Conservation (phyloP, 495 filamentous ascomycete genomes). For the Venustampulla echinocandica region DNA sequence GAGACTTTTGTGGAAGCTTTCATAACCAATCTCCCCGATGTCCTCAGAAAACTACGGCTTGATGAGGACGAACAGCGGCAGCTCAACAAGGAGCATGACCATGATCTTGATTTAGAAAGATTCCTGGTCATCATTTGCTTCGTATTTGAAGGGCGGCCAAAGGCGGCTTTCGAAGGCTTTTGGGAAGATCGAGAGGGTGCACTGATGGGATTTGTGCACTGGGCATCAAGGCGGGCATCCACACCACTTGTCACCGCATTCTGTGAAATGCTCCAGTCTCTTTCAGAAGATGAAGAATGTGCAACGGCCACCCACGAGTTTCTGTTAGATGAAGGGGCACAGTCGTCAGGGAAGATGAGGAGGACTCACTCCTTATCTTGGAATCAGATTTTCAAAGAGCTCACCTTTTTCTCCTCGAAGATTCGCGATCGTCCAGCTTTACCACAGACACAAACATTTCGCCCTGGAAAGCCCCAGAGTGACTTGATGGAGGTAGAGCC, state of each 20-base stretch:
- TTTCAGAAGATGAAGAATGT: constrained; percentile 71
- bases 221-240: constrained; percentile 86
- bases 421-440: constrained; percentile 53
- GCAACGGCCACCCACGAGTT: constrained; percentile 79
- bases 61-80: constrained; percentile 83
- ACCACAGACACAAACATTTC: constrained; percentile 46
- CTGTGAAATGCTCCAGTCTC: constrained; percentile 84
- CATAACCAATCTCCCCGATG: constrained; percentile 89
- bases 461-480: constrained; percentile 44
- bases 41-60: constrained; percentile 72
- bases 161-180: constrained; percentile 68
- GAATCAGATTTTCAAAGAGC: constrained; percentile 84
- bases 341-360: constrained; percentile 63
- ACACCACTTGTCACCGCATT: constrained; percentile 91
- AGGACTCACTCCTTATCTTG: constrained; percentile 77
- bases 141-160: constrained; percentile 73
- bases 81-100: constrained; percentile 60
- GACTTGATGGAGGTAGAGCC: constrained; percentile 61
- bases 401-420: constrained; percentile 63
- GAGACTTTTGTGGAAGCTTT: constrained; percentile 83
- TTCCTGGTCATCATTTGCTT: constrained; percentile 89
- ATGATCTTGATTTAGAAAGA: constrained; percentile 76
- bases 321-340: constrained; percentile 74
- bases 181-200: constrained; percentile 87
- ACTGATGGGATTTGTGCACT: constrained; percentile 85